These are phyloP conservation scores for Rhodocollybia butyracea DNA, from an alignment of 768 basidiomycete genomes.

Conservation along the genomic window DNA sequence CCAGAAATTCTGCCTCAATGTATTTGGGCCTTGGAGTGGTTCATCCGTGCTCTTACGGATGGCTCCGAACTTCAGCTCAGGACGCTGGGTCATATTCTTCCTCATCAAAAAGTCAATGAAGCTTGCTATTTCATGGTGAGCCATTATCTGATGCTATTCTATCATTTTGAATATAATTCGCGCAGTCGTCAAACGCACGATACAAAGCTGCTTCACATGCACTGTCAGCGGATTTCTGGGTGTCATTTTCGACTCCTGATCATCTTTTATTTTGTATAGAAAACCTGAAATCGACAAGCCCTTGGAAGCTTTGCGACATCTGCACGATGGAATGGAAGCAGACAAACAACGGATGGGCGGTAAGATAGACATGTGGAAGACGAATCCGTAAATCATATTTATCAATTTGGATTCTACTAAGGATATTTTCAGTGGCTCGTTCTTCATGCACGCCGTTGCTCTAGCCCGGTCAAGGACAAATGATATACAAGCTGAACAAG, in stretches of 20 bases:
- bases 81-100: conserved; percentile 12
- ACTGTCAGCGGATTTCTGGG: no score
- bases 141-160: background rate
- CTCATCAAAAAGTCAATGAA: background rate
- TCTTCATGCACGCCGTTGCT: background rate
- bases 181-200: background rate
- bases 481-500: background rate
- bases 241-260: background rate
- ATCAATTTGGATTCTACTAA: background rate
- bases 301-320: background rate
- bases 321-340: background rate
- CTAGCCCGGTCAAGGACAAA: background rate
- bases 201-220: background rate
- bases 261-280: background rate
- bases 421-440: background rate
- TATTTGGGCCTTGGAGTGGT: conserved; percentile 19
- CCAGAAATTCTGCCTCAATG: conserved; percentile 14
- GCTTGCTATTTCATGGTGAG: background rate
- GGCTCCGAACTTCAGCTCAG: conserved; percentile 15
- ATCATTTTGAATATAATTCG: background rate
- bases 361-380: background rate
- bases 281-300: background rate
- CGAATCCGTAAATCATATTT: background rate
- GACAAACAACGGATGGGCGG: background rate
- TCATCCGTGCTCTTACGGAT: conserved; percentile 17